These are phyloP conservation scores for Fusarium citri DNA, from an alignment of 2,329 filamentous ascomycete genomes.

Conservation along the genomic window DNA sequence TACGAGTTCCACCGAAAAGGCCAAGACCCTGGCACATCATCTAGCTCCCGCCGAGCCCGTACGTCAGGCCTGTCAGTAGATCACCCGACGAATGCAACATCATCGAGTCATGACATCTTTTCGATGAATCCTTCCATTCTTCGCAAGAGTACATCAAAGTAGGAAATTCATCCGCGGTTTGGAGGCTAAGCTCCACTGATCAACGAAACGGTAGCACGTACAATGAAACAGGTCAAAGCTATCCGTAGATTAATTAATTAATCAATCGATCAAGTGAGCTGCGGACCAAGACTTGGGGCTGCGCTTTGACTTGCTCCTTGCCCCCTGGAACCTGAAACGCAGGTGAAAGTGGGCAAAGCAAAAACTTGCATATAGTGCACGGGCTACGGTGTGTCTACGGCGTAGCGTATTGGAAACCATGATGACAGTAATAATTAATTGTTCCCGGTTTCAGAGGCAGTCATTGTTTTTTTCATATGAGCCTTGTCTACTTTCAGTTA, in stretches of 20 bases:
- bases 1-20: background rate
- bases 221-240: slow-evolving; percentile 16
- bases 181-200: slow-evolving; percentile 11
- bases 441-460: slow-evolving; percentile 13
- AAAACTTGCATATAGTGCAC: background rate
- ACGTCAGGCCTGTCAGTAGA: background rate
- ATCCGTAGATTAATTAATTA: background rate
- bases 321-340: slow-evolving; percentile 22
- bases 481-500: background rate
- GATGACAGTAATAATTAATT: slow-evolving; percentile 1
- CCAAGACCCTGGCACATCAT: background rate
- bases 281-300: background rate
- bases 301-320: slow-evolving; percentile 21
- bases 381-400: slow-evolving; percentile 1
- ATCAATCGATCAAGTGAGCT: background rate
- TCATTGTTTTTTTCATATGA: background rate
- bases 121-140: background rate
- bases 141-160: slow-evolving; percentile 18
- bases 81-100: background rate
- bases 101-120: slow-evolving; percentile 4
- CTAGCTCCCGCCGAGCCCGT: background rate
- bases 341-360: slow-evolving; percentile 9
- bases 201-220: slow-evolving; percentile 16
- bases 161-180: slow-evolving; percentile 15
- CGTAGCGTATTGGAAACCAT: background rate